Percentiles rank a stretch among this genome's conserved stretches.
Evolutionary conservation across 1,139 yeast species (phyloP).

Genomic region (Pichia sp.): DNA sequence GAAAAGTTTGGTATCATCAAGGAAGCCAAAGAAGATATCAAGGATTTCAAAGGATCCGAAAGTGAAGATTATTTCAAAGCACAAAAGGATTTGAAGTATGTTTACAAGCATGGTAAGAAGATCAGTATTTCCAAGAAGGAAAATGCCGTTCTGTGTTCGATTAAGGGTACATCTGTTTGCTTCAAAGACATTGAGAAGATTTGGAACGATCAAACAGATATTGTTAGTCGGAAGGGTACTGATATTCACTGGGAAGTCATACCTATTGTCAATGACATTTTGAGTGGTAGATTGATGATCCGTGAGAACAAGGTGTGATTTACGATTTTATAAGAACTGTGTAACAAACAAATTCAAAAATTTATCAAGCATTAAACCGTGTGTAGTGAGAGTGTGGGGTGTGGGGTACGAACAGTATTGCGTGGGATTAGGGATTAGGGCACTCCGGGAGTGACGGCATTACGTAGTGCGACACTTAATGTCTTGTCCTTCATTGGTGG

Average conservation of each 20-base stretch:
- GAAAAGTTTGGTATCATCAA: background rate
- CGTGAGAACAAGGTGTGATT: slow-evolving; percentile 35
- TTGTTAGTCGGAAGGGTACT: slow-evolving; percentile 61
- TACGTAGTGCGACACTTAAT: too few species aligned
- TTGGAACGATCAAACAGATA: slow-evolving; percentile 59
- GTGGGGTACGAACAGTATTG: too few species aligned
- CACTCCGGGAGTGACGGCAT: too few species aligned
- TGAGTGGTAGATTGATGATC: slow-evolving; percentile 62
- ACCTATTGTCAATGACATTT: slow-evolving; percentile 58
- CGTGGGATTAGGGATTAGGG: too few species aligned
- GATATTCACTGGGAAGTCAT: slow-evolving; percentile 67
- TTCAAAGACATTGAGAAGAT: slow-evolving; percentile 55
- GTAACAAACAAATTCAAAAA: background rate
- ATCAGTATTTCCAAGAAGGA: slow-evolving; percentile 25
- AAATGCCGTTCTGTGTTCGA: slow-evolving; percentile 66
- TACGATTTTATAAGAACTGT: background rate
- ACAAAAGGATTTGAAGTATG: slow-evolving; percentile 33
- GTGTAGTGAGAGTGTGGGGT: too few species aligned
- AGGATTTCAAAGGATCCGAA: slow-evolving; percentile 37
- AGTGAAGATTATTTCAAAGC: slow-evolving; percentile 30
- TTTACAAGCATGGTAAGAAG: slow-evolving; percentile 30
- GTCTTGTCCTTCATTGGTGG: too few species aligned
- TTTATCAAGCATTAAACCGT: too few species aligned
- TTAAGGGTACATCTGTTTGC: slow-evolving; percentile 60
- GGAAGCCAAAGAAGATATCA: slow-evolving; percentile 22